Evolutionary conservation across 345 rosid species (phyloP), one percentile per base, ranked within the genome.

Genomic region (Cardamine occulta): DNA sequence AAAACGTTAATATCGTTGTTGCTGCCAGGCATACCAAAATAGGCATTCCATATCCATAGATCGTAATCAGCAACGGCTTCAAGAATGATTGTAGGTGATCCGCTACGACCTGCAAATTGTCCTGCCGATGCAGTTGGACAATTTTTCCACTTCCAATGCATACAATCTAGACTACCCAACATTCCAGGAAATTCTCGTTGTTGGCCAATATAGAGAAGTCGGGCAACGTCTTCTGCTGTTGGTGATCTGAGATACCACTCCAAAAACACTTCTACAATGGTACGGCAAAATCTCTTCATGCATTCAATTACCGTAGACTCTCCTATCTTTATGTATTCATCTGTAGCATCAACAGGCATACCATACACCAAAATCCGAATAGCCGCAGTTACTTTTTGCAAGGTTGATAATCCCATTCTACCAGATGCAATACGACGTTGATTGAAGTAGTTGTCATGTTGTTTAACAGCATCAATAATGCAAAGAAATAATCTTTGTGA

Each of bases 1-100:
- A 57, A 31, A 57, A 57, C 23, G 1, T 57, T 15, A 31, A 57
- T 57, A 9, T 55, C 60, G 11, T 55, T 55, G 60, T 55, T 55
- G 37, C 60, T 55, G 1, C 11, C 11, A 1, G 18, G 60, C 19
- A 55, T 55, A 4, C 40, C 23, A 57, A 57, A 57, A n/a, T 57
- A 57, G 7, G 23, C 62, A 31, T 57, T 12, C 12, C 62, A 31
- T 57, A 31, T 56, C 39, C 39, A 56, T 31, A 56, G 6, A 31
- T 56, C 40, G 1, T 56, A 56, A 23, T 23, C 24, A n/a, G n/a
- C n/a, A n/a, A n/a, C n/a, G n/a, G n/a, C n/a, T n/a, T n/a, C n/a
- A n/a, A 2, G n/a, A n/a, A n/a, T n/a, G n/a, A n/a, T n/a, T n/a
- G n/a, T n/a, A n/a, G n/a, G n/a, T n/a, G n/a, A n/a, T 21, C 48